A percentile compares a stretch with the other conserved stretches of the same genome.
Conservation (phyloP, 306 rosid species). For the Prunus mongolica region DNA sequence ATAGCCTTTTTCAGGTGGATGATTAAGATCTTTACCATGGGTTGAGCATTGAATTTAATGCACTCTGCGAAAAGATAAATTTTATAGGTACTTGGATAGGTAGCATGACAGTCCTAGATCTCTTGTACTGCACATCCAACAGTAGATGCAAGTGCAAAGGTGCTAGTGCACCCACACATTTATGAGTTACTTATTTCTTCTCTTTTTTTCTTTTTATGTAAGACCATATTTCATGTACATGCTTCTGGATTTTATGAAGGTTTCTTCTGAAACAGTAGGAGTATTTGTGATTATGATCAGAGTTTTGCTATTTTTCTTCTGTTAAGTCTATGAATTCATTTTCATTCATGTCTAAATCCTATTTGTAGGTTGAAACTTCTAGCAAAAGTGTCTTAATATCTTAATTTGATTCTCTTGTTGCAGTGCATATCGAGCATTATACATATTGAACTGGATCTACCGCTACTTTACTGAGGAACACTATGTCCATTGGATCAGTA, state of each 20-base stretch:
- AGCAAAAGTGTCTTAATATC: not conserved
- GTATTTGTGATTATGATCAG: not conserved
- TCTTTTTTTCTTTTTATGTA: not conserved
- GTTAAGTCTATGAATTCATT: not conserved
- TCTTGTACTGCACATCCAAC: not conserved
- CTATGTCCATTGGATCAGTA: conserved; percentile 88
- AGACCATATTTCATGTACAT: not conserved
- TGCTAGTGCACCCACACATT: too few species aligned
- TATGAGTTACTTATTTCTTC: not conserved
- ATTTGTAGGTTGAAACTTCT: conserved; percentile 5
- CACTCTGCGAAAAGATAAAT: not conserved
- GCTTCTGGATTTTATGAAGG: not conserved
- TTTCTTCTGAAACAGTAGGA: not conserved
- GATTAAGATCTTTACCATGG: not conserved
- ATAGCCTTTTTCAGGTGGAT: not conserved
- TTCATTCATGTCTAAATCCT: not conserved
- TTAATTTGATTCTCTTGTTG: conserved; percentile 27
- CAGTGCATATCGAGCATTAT: conserved; percentile 82
- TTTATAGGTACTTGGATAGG: not conserved
- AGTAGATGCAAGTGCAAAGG: too few species aligned
- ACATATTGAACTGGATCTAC: conserved; percentile 83
- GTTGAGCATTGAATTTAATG: not conserved
- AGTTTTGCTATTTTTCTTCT: not conserved
- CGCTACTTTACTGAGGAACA: conserved; percentile 83
- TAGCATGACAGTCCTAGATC: not conserved